Evolutionary conservation across 2,329 filamentous ascomycete genomes (phyloP).

Genomic region (Pseudopyricularia cyperi): DNA sequence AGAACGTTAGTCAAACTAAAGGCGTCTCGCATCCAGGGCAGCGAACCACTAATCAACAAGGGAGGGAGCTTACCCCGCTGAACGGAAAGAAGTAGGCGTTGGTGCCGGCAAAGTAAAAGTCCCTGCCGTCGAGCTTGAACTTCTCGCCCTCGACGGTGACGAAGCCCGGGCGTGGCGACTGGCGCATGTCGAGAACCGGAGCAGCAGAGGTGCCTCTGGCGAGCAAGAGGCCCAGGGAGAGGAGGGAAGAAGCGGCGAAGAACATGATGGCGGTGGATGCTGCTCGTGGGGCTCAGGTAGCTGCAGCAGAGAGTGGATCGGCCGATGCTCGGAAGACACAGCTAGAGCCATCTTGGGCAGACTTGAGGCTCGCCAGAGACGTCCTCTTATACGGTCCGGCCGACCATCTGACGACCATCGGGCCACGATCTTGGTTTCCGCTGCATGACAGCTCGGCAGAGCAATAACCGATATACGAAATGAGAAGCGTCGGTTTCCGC

Average conservation of each 20-base stretch:
- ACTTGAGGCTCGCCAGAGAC: too few relatives aligned
- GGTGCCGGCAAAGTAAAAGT: conserved; percentile 43
- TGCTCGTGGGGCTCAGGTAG: background rate
- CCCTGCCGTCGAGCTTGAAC: conserved; percentile 39
- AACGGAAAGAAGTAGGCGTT: conserved; percentile 46
- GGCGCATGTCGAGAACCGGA: background rate
- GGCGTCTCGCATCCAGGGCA: too few relatives aligned
- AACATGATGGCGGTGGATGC: conserved; percentile 1
- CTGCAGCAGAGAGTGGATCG: background rate
- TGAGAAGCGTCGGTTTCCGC: too few relatives aligned
- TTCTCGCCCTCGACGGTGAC: conserved; percentile 34
- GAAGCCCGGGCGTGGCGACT: conserved; percentile 22
- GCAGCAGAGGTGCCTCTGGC: background rate
- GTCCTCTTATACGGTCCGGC: too few relatives aligned
- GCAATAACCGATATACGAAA: too few relatives aligned
- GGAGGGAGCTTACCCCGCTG: conserved; percentile 25
- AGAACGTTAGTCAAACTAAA: background rate
- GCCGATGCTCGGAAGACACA: background rate
- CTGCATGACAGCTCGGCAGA: too few relatives aligned
- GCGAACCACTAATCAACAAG: too few relatives aligned
- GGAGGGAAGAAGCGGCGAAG: background rate
- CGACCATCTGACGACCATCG: too few relatives aligned
- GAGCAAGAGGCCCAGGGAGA: conserved; percentile 2
- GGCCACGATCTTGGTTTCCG: too few relatives aligned
- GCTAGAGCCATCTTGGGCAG: background rate